A percentile compares a stretch with the other conserved stretches of the same genome.
Evolutionary conservation across 1,139 yeast species (phyloP).

Genomic region (Kodamaea plutei): DNA sequence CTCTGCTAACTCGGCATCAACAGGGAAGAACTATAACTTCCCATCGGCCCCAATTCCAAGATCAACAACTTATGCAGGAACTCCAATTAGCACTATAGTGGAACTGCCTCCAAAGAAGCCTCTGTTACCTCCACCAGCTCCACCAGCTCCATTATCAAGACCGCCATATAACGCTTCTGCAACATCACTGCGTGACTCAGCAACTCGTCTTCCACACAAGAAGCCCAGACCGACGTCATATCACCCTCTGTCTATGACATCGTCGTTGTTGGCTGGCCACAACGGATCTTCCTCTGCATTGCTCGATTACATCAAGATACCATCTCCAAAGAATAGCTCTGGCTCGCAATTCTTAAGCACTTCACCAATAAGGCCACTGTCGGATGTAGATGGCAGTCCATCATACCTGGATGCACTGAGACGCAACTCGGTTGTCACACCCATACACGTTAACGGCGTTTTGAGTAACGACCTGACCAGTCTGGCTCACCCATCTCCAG

Average conservation of each 20-base stretch:
- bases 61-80: constrained; percentile 42
- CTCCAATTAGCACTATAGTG: constrained; percentile 33
- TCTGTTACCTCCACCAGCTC: constrained; percentile 5
- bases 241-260: constrained; percentile 56
- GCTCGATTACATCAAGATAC: constrained; percentile 31
- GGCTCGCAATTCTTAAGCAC: constrained; percentile 35
- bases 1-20: constrained; percentile 7
- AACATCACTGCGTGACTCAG: constrained; percentile 17
- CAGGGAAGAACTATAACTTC: constrained; percentile 12
- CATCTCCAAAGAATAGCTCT: constrained; percentile 29
- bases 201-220: constrained; percentile 39
- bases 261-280: constrained; percentile 25
- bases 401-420: constrained; percentile 19
- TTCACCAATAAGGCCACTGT: constrained; percentile 33
- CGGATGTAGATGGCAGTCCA: constrained; percentile 9
- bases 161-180: constrained; percentile 7
- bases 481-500: constrained; percentile 16
- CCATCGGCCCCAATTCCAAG: constrained; percentile 27
- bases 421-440: constrained; percentile 43
- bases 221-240: constrained; percentile 80
- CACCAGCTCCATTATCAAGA: constrained; percentile 12
- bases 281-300: constrained; percentile 14
- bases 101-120: constrained; percentile 40
- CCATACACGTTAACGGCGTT: constrained; percentile 47
- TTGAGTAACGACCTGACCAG: constrained; percentile 29